Evolutionary conservation across 306 rosid species (phyloP).

Genomic region (Pueraria montana): DNA sequence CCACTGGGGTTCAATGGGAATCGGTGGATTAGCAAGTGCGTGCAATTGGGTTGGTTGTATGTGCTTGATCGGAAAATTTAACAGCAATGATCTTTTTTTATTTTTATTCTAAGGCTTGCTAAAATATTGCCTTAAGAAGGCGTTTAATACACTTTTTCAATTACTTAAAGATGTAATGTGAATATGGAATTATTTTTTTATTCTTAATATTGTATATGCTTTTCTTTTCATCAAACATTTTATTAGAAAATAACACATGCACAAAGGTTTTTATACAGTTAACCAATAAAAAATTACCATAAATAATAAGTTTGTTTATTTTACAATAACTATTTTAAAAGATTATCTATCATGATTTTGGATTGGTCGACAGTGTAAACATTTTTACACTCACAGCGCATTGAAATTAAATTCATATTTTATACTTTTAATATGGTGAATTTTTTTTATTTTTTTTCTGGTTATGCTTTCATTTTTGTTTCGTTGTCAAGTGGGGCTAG

Average conservation of each 20-base stretch:
- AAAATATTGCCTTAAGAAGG: background rate
- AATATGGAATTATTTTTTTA: background rate
- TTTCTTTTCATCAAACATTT: background rate
- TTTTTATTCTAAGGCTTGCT: background rate
- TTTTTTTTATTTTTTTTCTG: background rate
- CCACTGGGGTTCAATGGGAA: slow-evolving; percentile 2
- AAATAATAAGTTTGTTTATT: too few relatives aligned
- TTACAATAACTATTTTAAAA: too few relatives aligned
- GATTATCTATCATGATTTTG: too few relatives aligned
- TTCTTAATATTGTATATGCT: background rate
- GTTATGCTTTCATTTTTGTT: slow-evolving; percentile 8
- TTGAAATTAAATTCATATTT: background rate
- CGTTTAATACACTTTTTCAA: background rate
- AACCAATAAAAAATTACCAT: too few relatives aligned
- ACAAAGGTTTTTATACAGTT: background rate
- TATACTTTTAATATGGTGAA: background rate
- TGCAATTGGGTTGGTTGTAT: background rate
- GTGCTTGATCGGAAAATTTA: slow-evolving; percentile 1
- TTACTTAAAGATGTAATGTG: background rate
- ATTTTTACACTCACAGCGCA: too few relatives aligned
- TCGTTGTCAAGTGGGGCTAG: background rate
- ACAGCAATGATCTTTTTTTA: background rate
- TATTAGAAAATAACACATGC: background rate
- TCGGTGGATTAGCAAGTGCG: background rate
- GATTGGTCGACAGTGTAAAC: too few relatives aligned